phyloP scores from a whole-genome alignment of 805 yeast species.

The Pichia phayaonensis region DNA sequence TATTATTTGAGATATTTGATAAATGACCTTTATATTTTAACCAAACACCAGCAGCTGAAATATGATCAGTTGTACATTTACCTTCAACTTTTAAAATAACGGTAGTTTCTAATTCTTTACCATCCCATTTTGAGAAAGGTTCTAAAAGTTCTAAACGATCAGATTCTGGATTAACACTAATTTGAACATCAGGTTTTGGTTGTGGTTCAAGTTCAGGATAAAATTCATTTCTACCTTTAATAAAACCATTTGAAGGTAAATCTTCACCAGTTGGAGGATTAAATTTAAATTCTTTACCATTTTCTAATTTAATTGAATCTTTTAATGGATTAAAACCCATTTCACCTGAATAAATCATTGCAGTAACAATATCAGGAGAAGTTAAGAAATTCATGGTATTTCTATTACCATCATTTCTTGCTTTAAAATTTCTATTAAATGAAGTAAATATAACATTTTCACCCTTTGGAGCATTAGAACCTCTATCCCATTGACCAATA shows the following conservation, averaged over 20 bases:
- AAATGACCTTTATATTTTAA: slow-evolving; percentile 96
- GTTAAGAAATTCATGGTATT: slow-evolving; percentile 95
- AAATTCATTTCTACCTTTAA: slow-evolving; percentile 62
- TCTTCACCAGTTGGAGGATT: slow-evolving; percentile 85
- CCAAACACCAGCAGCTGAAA: slow-evolving; percentile 99
- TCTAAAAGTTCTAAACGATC: slow-evolving; percentile 87
- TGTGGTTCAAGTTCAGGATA: slow-evolving; percentile 51
- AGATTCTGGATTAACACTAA: slow-evolving; percentile 67
- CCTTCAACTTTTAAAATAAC: slow-evolving; percentile 91
- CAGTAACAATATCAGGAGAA: slow-evolving; percentile 93
- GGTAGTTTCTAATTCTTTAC: slow-evolving; percentile 69
- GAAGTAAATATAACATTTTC: slow-evolving; percentile 95
- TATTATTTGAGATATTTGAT: slow-evolving; percentile 91
- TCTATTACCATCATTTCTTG: slow-evolving; percentile 98
- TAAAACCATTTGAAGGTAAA: slow-evolving; percentile 85
- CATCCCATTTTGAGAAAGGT: slow-evolving; percentile 83
- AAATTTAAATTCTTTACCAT: slow-evolving; percentile 87
- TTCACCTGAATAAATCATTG: slow-evolving; percentile 93
- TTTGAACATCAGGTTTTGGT: slow-evolving; percentile 43
- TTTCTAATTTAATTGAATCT: slow-evolving; percentile 77
- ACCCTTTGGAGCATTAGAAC: slow-evolving; percentile 79
- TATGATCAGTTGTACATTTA: slow-evolving; percentile 97
- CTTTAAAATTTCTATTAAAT: slow-evolving; percentile 96
- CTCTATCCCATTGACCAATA: slow-evolving; percentile 98
- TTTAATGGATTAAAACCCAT: slow-evolving; percentile 94